Base-by-base conservation (phyloP, 2,329 filamentous ascomycete species). In the Colletotrichum siamense region DNA sequence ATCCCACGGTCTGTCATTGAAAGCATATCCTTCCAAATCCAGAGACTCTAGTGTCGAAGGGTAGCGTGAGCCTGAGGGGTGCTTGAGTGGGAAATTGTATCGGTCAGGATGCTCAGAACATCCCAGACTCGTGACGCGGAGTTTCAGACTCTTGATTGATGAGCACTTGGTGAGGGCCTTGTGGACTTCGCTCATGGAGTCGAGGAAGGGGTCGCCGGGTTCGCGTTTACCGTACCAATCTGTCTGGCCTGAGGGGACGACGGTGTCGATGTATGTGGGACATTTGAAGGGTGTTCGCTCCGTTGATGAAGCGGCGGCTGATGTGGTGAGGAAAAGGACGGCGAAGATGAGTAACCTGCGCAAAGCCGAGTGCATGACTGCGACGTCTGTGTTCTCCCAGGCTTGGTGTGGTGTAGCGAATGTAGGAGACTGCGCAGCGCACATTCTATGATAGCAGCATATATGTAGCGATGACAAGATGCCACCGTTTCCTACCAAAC, bases 1-100 rank as follows among this genome's bases (percentile, higher is more conserved):
- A 1, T 65, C 30, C 68, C 75, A 75, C 13, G 36, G 26, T 22
- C 18, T 34, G 18, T 68, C 62, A 30, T 61, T 69, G 34, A 75
- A 77, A 5, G 16, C 57, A 13, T 77, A 77, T 0, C 63, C 73
- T 2, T 76, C 69, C 16, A 77, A 73, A 5, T 72, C 72, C 16
- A 77, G 59, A 1, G n/a, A n/a, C n/a, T 75, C 67, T 1, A 70
- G 39, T 24, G 24, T 12, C 8, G 75, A 73, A 7, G 55, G 66
- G 26, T 68, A 77, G 10, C 12, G 30, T 5, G 64, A 39, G 2
- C 24, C 18, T 1, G 49, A 44, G 4, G 62, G 26, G 7, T 64
- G 39, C 1, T 65, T 22, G 10, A 77, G 18, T 1, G 75, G 75
- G 28, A 77, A 57, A 28, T 36, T 63, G 34, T 49, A 70, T 8